These are phyloP conservation scores for Hypomontagnella monticulosa DNA, from an alignment of 495 filamentous ascomycete genomes.

Conservation along the genomic window DNA sequence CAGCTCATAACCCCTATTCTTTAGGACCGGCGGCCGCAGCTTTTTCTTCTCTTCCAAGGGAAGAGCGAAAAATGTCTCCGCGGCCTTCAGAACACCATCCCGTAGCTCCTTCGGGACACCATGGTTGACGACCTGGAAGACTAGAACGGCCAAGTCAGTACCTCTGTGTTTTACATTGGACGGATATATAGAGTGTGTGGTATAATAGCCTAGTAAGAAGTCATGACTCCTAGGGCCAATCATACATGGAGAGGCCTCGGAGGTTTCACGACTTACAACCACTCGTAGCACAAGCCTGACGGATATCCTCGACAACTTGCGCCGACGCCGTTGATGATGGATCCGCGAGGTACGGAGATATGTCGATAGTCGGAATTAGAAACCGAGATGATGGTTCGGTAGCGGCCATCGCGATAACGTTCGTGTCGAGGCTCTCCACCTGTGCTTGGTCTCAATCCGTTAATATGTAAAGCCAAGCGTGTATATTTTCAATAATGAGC, in stretches of 20 bases:
- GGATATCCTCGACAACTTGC: constrained; percentile 43
- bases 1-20: constrained; percentile 63
- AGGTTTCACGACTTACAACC: constrained; percentile 48
- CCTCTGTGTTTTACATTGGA: not conserved
- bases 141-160: constrained; percentile 29
- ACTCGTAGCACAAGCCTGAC: constrained; percentile 60
- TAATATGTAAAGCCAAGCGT: too few species aligned
- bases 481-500: too few species aligned
- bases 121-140: constrained; percentile 60
- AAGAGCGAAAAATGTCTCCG: constrained; percentile 58
- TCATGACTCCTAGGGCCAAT: too few species aligned
- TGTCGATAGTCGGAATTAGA: constrained; percentile 45
- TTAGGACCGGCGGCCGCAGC: constrained; percentile 45
- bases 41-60: constrained; percentile 60
- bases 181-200: too few species aligned
- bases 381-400: constrained; percentile 13
- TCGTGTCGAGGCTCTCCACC: not conserved
- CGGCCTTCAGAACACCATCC: constrained; percentile 50
- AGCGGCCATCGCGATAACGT: not conserved
- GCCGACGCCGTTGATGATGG: constrained; percentile 36
- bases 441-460: not conserved
- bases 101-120: constrained; percentile 53
- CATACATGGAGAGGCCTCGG: not conserved
- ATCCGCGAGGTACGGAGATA: constrained; percentile 47
- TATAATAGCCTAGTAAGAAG: too few species aligned